These are phyloP conservation scores for Ganoderma lingzhi DNA, from an alignment of 1,284 basidiomycete species.

Conservation along the genomic window DNA sequence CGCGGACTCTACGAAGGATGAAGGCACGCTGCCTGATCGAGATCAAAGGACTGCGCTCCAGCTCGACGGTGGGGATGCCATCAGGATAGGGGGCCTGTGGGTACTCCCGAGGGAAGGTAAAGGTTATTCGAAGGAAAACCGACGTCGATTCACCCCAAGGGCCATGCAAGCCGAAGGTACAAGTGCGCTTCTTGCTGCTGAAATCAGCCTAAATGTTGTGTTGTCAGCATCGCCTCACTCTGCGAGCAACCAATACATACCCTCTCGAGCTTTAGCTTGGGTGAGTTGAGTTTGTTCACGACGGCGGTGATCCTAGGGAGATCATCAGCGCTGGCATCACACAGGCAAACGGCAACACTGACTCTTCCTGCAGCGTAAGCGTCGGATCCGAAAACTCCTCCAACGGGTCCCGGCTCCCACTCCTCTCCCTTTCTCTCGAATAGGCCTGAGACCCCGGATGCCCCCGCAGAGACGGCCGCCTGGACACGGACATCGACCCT, in stretches of 20 bases:
- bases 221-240: slow-evolving; percentile 11
- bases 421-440: slow-evolving; percentile 41
- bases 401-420: slow-evolving; percentile 51
- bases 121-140: slow-evolving; percentile 89
- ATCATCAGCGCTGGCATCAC: slow-evolving; percentile 5
- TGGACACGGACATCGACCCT: slow-evolving; percentile 38
- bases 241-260: slow-evolving; percentile 46
- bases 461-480: slow-evolving; percentile 34
- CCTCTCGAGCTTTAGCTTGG: slow-evolving; percentile 88
- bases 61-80: slow-evolving; percentile 80
- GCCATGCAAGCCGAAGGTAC: slow-evolving; percentile 88
- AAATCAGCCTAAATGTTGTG: slow-evolving; percentile 73
- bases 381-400: slow-evolving; percentile 54
- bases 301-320: slow-evolving; percentile 77
- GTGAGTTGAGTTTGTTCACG: slow-evolving; percentile 71
- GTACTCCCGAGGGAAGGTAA: slow-evolving; percentile 88
- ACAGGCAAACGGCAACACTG: slow-evolving; percentile 38
- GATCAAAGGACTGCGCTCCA: slow-evolving; percentile 86
- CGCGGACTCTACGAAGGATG: slow-evolving; percentile 78
- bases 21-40: slow-evolving; percentile 78
- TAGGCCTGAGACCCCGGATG: slow-evolving; percentile 26
- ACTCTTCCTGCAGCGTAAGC: slow-evolving; percentile 84
- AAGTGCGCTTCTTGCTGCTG: slow-evolving; percentile 74
- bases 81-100: slow-evolving; percentile 67
- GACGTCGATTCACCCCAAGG: slow-evolving; percentile 88